A percentile compares a stretch with the other conserved stretches of the same genome.
These are phyloP conservation scores for button mushroom (Agaricus bisporus) DNA, from an alignment of 768 basidiomycete species.

Conservation along the genomic window DNA sequence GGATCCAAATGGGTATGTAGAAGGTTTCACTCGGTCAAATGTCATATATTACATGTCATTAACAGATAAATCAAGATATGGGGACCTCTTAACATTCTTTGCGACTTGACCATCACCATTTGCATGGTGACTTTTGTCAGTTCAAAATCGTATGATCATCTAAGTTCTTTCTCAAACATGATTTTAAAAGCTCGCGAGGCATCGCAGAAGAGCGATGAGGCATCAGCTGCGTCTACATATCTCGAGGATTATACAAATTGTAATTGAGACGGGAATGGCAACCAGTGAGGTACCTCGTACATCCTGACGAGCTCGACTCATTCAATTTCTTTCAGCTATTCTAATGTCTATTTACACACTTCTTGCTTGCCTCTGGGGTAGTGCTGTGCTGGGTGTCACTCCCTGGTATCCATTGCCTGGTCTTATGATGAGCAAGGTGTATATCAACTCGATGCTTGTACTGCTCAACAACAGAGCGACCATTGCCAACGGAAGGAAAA, in stretches of 20 bases:
- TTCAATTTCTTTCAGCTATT: background rate
- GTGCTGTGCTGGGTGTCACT: background rate
- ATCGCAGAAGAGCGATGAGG: background rate
- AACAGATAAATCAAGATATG: background rate
- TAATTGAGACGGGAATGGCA: background rate
- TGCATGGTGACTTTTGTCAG: background rate
- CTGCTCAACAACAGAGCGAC: background rate
- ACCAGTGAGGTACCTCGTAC: background rate
- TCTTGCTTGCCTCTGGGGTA: background rate
- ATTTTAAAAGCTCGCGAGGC: background rate
- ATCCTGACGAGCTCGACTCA: background rate
- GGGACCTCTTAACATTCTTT: background rate
- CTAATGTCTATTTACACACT: background rate
- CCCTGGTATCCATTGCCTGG: background rate
- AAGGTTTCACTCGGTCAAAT: background rate
- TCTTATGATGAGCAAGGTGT: background rate
- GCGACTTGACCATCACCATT: background rate
- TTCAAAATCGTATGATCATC: background rate
- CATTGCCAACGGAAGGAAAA: background rate
- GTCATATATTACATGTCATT: background rate
- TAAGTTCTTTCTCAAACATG: background rate
- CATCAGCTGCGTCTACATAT: background rate
- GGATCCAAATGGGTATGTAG: background rate
- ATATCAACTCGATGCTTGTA: background rate
- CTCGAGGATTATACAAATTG: background rate